Evolutionary conservation across 345 rosid species (phyloP), one percentile per base, ranked within the genome.

Genomic region (Heritiera fomes): DNA sequence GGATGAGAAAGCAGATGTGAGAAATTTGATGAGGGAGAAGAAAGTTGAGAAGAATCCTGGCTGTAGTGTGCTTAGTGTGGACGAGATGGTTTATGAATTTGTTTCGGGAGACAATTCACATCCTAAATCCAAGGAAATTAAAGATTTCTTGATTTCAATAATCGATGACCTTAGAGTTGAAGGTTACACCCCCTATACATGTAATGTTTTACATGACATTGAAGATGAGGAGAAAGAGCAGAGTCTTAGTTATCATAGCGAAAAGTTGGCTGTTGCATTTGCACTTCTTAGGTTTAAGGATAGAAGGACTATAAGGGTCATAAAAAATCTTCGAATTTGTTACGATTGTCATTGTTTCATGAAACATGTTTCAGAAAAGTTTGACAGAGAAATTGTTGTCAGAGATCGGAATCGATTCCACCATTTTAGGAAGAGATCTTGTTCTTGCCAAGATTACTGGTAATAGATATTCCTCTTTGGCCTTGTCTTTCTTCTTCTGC

Each of bases 161-260:
- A 82, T 84, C 12, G 74, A 66, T 41, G 73, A 77, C 50, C 80
- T 87, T 43, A 80, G 77, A 81, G 79, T 14, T 63, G 82, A 60
- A 74, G 91, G 91, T 13, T 88, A 88, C 74, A 68, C 53, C 18
- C 86, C 85, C 1, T 46, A 47, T 50, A 82, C 81, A 2, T 63
- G 79, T 8, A 78, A 76, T 72, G 89, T 82, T 32, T 72, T 87
- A 13, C 84, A 85, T 62, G 90, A 89, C 75, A 81, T 89, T 18
- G 89, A 85, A 75, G 89, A 86, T 67, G 92, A 87, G 77, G 90
- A 89, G 82, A 87, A 87, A 80, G 88, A 86, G 79, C 76, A 78
- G 66, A 86, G 73, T 80, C 79, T 89, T 17, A 71, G 83, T 66
- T 83, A 67, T 55, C 90, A 89, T 23, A 85, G 89, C 14, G 92